Evolutionary conservation across 139 green algal species (phyloP), one percentile per base, ranked within the genome.

Genomic region (Mychonastes homosphaera): DNA sequence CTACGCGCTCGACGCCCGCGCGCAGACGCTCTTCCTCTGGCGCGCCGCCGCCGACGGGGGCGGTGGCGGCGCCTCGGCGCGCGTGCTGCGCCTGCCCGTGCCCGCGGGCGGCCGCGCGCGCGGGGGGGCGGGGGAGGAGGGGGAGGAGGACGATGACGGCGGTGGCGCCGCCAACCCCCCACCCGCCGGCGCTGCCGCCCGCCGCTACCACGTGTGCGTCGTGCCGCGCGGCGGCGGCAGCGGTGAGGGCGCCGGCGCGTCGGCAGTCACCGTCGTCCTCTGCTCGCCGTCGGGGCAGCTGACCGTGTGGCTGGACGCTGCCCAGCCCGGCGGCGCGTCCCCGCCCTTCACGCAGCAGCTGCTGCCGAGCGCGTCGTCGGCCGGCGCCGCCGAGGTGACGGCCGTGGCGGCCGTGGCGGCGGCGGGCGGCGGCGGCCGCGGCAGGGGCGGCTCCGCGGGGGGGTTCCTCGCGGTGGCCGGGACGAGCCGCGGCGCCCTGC

Each of bases 271-370:
- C 19, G 61, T 67, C 28, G 36, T 61, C 18, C n/a, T 61, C 10
- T 61, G 50, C 36, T 61, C 61, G 21, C 40, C 36, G 16, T 23
- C 19, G 29, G 61, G 61, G 18, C 61, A 54, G 51, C 51, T 67
- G 30, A 61, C 27, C 21, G 61, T 67, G 6, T 67, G 61, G 61
- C 51, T 67, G 16, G 61, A 67, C 32, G 50, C 51, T 10, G 54
- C 54, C 29, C 61, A 56, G 26, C 39, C 39, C 23, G n/a, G n/a
- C n/a, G n/a, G n/a, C n/a, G n/a, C n/a, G n/a, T 50, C 34, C 10
- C 12, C 32, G 1, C 53, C 61, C 15, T 67, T 50, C 41, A 30
- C 26, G 27, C 49, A 61, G 39, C 40, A 19, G 2, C 21, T 61
- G 1, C 23, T 23, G 29, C 40, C 40, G 23, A 46, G 38, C 39